Base-by-base conservation (phyloP, 768 basidiomycete species). In the Rhizopogon vesiculosus region DNA sequence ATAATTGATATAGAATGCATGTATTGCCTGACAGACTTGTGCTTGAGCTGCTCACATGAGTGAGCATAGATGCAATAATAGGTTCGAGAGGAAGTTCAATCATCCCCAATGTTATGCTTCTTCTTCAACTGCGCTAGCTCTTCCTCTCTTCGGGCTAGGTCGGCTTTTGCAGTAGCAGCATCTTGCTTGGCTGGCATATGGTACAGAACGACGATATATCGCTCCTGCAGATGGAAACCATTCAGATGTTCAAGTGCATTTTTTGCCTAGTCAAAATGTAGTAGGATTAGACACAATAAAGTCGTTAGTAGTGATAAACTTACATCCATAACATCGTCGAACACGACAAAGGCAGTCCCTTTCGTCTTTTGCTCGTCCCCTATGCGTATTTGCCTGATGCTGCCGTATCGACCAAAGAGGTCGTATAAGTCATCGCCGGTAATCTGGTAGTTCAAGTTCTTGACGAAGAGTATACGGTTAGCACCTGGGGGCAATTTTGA, bases 161-260 rank as follows among this genome's bases (percentile, higher is more conserved):
- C 96, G 19, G 92, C 91, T 67, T 97, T 97, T 13, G 89, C 89
- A 7, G 92, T 88, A 1, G 93, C 92, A 1, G 93, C 93, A 64
- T 95, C 93, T 65, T 95, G 93, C 71, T 94, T 92, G n/a, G 93
- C 87, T 39, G 94, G 93, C 87, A 98, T 96, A 68, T 98, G 95
- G 66, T 96, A 98, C 29, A 98, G 76, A 8, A 98, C 96, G 55
- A 99, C 96, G 52, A 99, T 96, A 73, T 98, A 99, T 25, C 96
- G 89, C 72, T 97, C 96, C 75, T 94, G 93, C 56, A 99, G 71
- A 75, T 99, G 96, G 76, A 99, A 99, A 44, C 96, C 96, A 63
- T 98, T 98, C 66, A 98, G 72, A 71, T 97, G 94, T 67, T 95
- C 95, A 55, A 97, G 83, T 0, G 96, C 96, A 66, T 95, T 94